Evolutionary conservation across 192 early-diverging fungal genomes (phyloP), one percentile per base, ranked within the genome.

Genomic region (Coemansia sp.): DNA sequence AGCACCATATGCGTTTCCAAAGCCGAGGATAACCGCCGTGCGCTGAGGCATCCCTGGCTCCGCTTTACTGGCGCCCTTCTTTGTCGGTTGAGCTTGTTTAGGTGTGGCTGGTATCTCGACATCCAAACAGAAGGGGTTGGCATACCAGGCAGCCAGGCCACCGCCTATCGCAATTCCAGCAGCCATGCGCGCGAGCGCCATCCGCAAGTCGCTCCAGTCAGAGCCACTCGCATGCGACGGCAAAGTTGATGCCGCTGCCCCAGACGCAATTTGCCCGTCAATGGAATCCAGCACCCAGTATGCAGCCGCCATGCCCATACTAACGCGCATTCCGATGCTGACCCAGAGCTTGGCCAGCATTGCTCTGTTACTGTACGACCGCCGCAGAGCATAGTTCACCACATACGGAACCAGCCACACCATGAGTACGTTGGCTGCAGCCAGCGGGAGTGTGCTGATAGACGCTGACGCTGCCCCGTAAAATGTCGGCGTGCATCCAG

Each of bases 401-500:
- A 38, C 61, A n/a, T 29, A 61, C 8, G 75, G 75, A 7, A 71
- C 69, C 2, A 77, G 27, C 69, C 68, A 71, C 9, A 71, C 65
- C 65, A 67, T 67, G 2, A 50, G 7, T 47, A 47, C 33, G 32
- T 77, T 77, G 31, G 65, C 58, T 0, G 35, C 35, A 4, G 75
- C 60, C 29, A 77, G 46, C 10, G 45, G 25, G 10, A 65, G 19
- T 23, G 60, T 54, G 43, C 64, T 71, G 27, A 77, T 71, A 4
- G 75, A 77, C 8, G 65, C 69, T 19, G 60, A 60, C 0, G 69
- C 72, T 4, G 84, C 65, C 6, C 85, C 84, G 57, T 95, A 90
- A 80, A 88, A 93, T 11, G 89, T 92, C n/a, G 89, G 87, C 11
- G 59, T 66, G 67, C 95, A 98, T 33, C 82, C 64, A 3, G 87